phyloP scores from a whole-genome alignment of 495 filamentous ascomycete species.

The Letharia columbiana region DNA sequence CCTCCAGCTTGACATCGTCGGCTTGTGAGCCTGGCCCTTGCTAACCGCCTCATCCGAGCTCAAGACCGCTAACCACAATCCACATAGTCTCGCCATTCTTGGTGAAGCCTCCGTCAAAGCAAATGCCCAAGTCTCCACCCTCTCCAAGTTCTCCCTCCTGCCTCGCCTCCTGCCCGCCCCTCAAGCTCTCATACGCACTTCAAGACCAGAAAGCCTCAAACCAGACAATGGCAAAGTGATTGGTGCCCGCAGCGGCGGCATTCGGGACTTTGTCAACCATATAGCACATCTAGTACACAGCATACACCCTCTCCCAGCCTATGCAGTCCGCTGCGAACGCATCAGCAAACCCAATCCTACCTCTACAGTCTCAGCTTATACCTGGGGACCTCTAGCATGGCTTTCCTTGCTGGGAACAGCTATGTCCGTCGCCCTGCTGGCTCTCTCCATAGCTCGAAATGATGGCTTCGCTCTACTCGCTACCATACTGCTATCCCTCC shows the following conservation, averaged over 20 bases:
- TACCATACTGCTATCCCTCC: conserved; percentile 35
- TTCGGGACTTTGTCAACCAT: conserved; percentile 19
- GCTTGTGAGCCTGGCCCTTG: conserved; percentile 19
- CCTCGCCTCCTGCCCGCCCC: conserved; percentile 61
- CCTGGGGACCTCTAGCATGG: conserved; percentile 31
- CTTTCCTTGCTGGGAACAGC: conserved; percentile 32
- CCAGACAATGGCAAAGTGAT: conserved; percentile 22
- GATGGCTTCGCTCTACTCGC: conserved; percentile 39
- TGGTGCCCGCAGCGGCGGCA: conserved; percentile 21
- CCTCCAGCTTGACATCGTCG: conserved; percentile 27
- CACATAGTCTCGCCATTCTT: conserved; percentile 23
- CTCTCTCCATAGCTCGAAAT: conserved; percentile 28
- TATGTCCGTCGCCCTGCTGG: conserved; percentile 31
- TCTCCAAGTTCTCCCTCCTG: conserved; percentile 28
- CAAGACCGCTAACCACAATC: background rate
- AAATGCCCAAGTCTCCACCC: conserved; percentile 32
- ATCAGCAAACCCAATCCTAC: conserved; percentile 26
- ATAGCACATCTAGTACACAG: conserved; percentile 25
- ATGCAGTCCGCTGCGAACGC: conserved; percentile 36
- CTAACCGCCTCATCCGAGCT: background rate
- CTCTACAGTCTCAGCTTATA: conserved; percentile 23
- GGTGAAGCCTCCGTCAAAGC: conserved; percentile 25
- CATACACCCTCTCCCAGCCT: conserved; percentile 24
- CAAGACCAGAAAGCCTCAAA: conserved; percentile 42
- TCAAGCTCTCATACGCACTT: conserved; percentile 51